Conservation (phyloP, 805 yeast genomes). For the Metschnikowia matae region DNA sequence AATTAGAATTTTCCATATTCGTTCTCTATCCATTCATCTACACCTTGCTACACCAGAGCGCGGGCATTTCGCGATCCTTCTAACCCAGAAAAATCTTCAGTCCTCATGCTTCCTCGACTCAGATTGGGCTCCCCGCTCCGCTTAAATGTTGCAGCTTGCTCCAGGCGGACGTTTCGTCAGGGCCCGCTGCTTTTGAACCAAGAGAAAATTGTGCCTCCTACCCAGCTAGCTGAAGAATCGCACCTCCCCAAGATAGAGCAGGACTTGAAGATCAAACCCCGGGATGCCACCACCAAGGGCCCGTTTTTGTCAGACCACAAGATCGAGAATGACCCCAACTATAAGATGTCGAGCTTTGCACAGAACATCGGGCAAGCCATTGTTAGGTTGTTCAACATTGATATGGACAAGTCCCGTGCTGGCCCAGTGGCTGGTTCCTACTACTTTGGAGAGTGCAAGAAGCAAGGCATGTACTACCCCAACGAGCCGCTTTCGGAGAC, state of each 20-base stretch:
- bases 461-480: conserved; percentile 76
- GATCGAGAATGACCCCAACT: conserved; percentile 35
- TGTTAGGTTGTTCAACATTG: conserved; percentile 61
- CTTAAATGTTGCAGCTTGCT: background rate
- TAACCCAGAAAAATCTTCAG: background rate
- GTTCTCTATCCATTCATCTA: no score
- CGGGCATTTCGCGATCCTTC: no score
- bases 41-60: no score
- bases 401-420: conserved; percentile 88
- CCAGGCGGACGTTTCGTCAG: conserved; percentile 9
- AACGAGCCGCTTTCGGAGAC: conserved; percentile 65
- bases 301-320: conserved; percentile 39
- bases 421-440: conserved; percentile 92
- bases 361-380: conserved; percentile 60
- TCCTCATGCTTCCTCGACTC: conserved; percentile 2
- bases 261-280: conserved; percentile 29
- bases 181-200: conserved; percentile 17
- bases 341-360: conserved; percentile 32
- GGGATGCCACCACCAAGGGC: conserved; percentile 32
- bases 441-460: conserved; percentile 83
- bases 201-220: conserved; percentile 30
- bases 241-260: conserved; percentile 36
- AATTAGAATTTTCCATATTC: no score
- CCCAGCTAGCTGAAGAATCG: conserved; percentile 36
- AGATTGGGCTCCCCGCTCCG: background rate